These are phyloP conservation scores for Carex arenaria DNA, from an alignment of 202 grass and related monocot genomes.

Conservation along the genomic window DNA sequence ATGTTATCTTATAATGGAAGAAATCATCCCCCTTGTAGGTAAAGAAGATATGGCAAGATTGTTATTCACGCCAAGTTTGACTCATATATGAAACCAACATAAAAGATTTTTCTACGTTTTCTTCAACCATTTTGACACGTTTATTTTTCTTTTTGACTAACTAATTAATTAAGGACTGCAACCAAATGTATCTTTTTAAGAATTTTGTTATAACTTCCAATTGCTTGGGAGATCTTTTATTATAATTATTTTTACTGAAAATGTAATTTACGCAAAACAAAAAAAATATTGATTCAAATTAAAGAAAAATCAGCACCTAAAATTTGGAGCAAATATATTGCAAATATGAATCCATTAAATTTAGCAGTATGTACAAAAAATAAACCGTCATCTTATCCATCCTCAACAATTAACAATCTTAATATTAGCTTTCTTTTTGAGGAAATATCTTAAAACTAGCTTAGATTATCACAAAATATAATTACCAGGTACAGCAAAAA, in stretches of 20 bases:
- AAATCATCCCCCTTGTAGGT: not conserved
- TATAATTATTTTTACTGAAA: conserved; percentile 19
- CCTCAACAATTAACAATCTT: conserved; percentile 9
- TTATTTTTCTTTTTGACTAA: not conserved
- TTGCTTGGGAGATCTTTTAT: conserved; percentile 2
- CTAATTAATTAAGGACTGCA: not conserved
- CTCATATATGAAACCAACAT: not conserved
- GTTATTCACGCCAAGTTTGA: conserved; percentile 10
- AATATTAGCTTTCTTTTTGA: not conserved
- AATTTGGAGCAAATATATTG: not conserved
- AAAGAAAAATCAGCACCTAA: not conserved
- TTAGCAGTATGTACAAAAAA: not conserved
- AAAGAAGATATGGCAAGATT: conserved; percentile 1
- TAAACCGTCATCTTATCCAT: not conserved
- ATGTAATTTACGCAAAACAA: not conserved
- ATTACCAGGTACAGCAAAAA: not conserved
- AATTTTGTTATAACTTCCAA: not conserved
- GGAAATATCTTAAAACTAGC: not conserved
- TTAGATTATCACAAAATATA: not conserved
- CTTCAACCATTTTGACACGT: not conserved
- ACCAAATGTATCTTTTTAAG: not conserved
- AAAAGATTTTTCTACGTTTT: not conserved
- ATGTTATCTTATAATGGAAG: not conserved
- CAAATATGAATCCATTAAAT: not conserved
- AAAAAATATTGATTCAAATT: not conserved